Conservation (phyloP, 75 land plant genomes). For the Pseudotsuga menziesii region DNA sequence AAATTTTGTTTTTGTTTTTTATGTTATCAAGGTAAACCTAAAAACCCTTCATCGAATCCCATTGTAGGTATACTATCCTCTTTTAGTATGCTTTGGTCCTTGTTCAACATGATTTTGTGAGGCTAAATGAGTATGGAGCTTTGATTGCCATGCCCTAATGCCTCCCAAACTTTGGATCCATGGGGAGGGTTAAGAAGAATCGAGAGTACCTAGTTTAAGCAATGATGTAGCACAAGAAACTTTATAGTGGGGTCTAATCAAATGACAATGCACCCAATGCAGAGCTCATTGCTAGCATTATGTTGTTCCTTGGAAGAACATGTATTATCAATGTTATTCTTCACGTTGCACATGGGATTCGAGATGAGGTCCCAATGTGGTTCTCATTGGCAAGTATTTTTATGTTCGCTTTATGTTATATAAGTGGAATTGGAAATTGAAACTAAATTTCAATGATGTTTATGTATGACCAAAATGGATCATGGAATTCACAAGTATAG, state of each 20-base stretch:
- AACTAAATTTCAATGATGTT: not conserved
- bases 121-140: too few relatives aligned
- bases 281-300: slow-evolving; percentile 52
- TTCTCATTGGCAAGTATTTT: slow-evolving; percentile 63
- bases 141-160: too few relatives aligned
- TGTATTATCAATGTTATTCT: slow-evolving; percentile 74
- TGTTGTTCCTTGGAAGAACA: slow-evolving; percentile 48
- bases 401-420: not conserved
- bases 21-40: too few relatives aligned
- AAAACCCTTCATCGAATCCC: too few relatives aligned
- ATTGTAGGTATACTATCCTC: too few relatives aligned
- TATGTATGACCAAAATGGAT: not conserved
- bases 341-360: slow-evolving; percentile 75
- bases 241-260: slow-evolving; percentile 25
- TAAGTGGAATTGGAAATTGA: not conserved
- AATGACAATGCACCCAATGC: slow-evolving; percentile 21
- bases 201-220: slow-evolving; percentile 75
- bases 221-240: slow-evolving; percentile 58
- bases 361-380: slow-evolving; percentile 58
- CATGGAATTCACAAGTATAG: too few relatives aligned
- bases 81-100: too few relatives aligned
- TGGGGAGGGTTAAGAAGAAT: slow-evolving; percentile 34
- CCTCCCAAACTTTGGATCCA: not conserved
- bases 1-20: too few relatives aligned
- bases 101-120: too few relatives aligned